A percentile compares a stretch with the other conserved stretches of the same genome.
phyloP scores from a whole-genome alignment of 768 basidiomycete genomes.

The Sutorius australiensis region DNA sequence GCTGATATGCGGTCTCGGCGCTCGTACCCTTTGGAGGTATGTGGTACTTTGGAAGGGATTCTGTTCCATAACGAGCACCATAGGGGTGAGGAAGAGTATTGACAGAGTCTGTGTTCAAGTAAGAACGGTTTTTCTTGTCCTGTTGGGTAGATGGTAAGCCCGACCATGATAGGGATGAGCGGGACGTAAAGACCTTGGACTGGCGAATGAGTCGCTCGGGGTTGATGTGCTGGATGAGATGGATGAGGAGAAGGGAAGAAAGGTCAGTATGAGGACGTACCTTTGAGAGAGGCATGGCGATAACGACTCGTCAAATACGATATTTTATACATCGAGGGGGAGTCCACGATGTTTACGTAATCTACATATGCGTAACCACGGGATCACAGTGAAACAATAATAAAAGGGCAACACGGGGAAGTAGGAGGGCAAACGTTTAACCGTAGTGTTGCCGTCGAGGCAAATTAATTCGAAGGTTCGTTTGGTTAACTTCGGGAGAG shows the following conservation, averaged over 20 bases:
- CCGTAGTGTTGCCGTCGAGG: no score
- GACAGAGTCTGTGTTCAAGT: constrained; percentile 34
- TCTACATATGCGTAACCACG: not conserved
- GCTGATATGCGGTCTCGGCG: constrained; percentile 50
- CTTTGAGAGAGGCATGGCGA: constrained; percentile 59
- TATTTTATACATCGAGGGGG: constrained; percentile 1
- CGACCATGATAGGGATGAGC: not conserved
- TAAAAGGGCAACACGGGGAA: no score
- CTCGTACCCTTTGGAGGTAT: constrained; percentile 58
- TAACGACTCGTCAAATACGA: not conserved
- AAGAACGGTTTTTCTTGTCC: constrained; percentile 42
- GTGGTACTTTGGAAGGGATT: constrained; percentile 66
- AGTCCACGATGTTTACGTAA: not conserved
- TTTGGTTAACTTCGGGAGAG: no score
- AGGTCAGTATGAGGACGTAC: constrained; percentile 25
- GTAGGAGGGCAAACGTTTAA: no score
- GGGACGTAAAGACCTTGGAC: constrained; percentile 40
- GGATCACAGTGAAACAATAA: no score
- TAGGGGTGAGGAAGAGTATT: constrained; percentile 43
- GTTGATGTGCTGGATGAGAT: constrained; percentile 53
- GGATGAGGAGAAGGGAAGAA: not conserved
- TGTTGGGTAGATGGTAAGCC: constrained; percentile 19
- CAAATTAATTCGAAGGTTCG: no score
- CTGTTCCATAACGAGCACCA: constrained; percentile 62
- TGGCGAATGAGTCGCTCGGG: constrained; percentile 60